Percentiles rank a stretch among this genome's conserved stretches.
phyloP scores from a whole-genome alignment of 257 asterid species.

The Nicotiana tabacum region DNA sequence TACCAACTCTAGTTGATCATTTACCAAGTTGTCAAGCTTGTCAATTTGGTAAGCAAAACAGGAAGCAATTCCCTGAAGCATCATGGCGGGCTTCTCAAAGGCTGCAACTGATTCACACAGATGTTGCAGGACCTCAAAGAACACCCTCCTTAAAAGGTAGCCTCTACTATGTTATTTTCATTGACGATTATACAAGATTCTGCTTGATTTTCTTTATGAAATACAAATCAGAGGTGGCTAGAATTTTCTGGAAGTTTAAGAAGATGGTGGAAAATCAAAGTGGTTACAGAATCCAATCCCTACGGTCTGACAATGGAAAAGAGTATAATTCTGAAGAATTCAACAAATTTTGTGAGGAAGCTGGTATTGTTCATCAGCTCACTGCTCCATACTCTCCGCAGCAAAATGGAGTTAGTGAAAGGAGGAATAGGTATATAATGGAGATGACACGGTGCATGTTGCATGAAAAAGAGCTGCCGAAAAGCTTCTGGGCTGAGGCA shows the following conservation, averaged over 20 bases:
- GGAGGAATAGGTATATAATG: no score
- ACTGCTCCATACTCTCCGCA: neutral
- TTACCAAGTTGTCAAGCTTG: no score
- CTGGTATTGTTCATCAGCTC: neutral
- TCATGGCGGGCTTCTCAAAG: no score
- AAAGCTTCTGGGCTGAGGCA: neutral
- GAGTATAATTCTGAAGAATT: neutral
- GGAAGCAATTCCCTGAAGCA: no score
- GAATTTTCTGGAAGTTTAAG: neutral
- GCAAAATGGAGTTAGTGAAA: no score
- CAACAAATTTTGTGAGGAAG: neutral
- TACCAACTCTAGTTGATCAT: no score
- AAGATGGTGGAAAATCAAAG: constrained; percentile 5
- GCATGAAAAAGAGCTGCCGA: no score
- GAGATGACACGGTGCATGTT: no score
- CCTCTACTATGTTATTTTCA: neutral
- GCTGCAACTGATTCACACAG: no score
- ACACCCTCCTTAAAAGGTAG: neutral
- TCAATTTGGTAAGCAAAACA: no score
- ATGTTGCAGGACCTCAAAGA: no score
- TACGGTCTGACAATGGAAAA: neutral
- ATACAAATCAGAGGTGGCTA: neutral
- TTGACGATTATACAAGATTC: constrained; percentile 1
- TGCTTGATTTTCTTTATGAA: neutral
- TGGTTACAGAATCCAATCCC: neutral